Evolutionary conservation across 805 yeast species (phyloP).

Genomic region (Metschnikowia picachoensis): DNA sequence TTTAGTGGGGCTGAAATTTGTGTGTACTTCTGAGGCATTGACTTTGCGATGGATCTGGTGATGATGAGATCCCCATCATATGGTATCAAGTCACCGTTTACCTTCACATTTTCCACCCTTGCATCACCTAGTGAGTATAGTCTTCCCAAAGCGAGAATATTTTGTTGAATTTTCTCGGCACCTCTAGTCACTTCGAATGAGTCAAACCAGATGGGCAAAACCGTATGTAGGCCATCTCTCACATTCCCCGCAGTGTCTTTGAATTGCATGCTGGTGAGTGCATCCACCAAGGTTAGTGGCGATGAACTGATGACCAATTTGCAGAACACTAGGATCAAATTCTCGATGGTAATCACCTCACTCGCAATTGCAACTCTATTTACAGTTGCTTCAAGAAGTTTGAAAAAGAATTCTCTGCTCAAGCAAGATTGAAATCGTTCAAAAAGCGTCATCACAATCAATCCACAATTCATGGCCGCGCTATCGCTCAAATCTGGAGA

Average conservation of each 20-base stretch:
- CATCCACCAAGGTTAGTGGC: conserved; percentile 58
- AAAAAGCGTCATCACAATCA: conserved; percentile 56
- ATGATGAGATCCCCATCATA: conserved; percentile 61
- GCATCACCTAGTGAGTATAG: conserved; percentile 58
- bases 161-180: conserved; percentile 60
- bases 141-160: conserved; percentile 66
- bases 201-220: conserved; percentile 78
- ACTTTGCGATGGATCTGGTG: conserved; percentile 80
- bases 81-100: conserved; percentile 75
- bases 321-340: conserved; percentile 72
- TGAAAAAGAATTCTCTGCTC: conserved; percentile 40
- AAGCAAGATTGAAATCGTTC: conserved; percentile 44
- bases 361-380: conserved; percentile 60
- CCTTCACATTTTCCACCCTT: conserved; percentile 48
- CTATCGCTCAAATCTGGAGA: conserved; percentile 71
- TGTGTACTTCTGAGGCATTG: conserved; percentile 58
- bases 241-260: conserved; percentile 17
- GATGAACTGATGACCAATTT: conserved; percentile 56
- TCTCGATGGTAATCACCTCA: conserved; percentile 72
- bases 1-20: conserved; percentile 66
- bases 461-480: conserved; percentile 78
- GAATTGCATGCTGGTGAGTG: conserved; percentile 42
- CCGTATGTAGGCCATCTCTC: conserved; percentile 47
- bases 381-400: conserved; percentile 72
- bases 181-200: conserved; percentile 82